phyloP scores from a whole-genome alignment of 169 alveolate genomes.

The Plasmodium malariae region DNA sequence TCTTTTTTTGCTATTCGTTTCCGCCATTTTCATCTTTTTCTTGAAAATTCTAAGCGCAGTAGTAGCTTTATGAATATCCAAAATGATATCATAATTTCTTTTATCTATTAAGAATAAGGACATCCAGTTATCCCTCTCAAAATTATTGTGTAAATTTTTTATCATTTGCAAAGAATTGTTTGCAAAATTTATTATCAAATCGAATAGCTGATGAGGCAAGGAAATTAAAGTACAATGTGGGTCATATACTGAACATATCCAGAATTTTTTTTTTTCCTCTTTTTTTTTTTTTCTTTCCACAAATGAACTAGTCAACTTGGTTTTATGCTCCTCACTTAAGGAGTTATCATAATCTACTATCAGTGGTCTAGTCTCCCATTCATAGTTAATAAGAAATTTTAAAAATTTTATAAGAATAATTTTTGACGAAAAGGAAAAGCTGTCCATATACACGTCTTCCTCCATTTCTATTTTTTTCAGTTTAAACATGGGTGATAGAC shows the following conservation, averaged over 20 bases:
- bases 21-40: not conserved
- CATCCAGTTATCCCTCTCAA: slow-evolving; percentile 43
- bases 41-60: not conserved
- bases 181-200: slow-evolving; percentile 15
- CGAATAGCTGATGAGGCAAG: slow-evolving; percentile 18
- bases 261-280: slow-evolving; percentile 22
- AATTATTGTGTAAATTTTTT: not conserved
- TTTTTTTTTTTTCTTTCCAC: slow-evolving; percentile 15
- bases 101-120: slow-evolving; percentile 22
- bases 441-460: slow-evolving; percentile 13
- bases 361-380: slow-evolving; percentile 37
- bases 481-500: not conserved
- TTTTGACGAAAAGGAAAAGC: slow-evolving; percentile 43
- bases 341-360: slow-evolving; percentile 30
- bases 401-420: slow-evolving; percentile 19
- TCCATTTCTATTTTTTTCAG: not conserved
- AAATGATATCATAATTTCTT: slow-evolving; percentile 22
- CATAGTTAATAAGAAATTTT: slow-evolving; percentile 20
- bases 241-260: slow-evolving; percentile 53
- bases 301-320: slow-evolving; percentile 24
- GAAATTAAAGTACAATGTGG: slow-evolving; percentile 32
- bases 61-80: slow-evolving; percentile 9
- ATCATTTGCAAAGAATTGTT: not conserved
- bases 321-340: slow-evolving; percentile 41
- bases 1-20: not conserved